Evolutionary conservation across 2,329 filamentous ascomycete species (phyloP).

Genomic region (Huntiella bhutanensis): DNA sequence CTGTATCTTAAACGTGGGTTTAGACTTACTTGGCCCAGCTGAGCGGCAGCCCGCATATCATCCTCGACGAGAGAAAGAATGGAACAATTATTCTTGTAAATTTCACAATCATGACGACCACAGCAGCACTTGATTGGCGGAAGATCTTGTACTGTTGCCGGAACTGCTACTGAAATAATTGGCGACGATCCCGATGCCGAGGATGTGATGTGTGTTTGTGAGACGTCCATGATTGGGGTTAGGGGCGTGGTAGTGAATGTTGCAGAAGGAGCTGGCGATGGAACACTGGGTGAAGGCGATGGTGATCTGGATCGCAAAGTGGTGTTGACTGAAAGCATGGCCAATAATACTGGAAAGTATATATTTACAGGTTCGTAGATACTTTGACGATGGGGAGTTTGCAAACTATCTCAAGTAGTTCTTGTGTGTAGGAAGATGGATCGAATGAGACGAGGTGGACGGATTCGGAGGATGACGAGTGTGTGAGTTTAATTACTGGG

Average conservation of each 20-base stretch:
- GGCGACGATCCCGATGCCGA: neutral
- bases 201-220: neutral
- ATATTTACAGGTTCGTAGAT: conserved; percentile 1
- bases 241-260: conserved; percentile 5
- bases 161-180: neutral
- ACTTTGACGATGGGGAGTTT: neutral
- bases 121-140: conserved; percentile 57
- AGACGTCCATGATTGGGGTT: conserved; percentile 5
- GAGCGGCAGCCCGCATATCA: conserved; percentile 70
- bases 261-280: conserved; percentile 3
- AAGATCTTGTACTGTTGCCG: conserved; percentile 12
- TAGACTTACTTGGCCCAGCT: conserved; percentile 72
- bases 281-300: conserved; percentile 5
- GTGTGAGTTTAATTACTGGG: too few relatives aligned
- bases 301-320: conserved; percentile 4
- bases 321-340: conserved; percentile 2
- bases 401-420: neutral
- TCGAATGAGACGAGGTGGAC: too few relatives aligned
- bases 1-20: too few relatives aligned
- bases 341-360: neutral
- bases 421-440: neutral
- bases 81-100: conserved; percentile 61
- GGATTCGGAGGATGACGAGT: too few relatives aligned
- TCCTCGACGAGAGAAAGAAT: conserved; percentile 67
- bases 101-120: conserved; percentile 59